Conservation (phyloP, 257 asterid genomes). For the Nicotiana undulata region DNA sequence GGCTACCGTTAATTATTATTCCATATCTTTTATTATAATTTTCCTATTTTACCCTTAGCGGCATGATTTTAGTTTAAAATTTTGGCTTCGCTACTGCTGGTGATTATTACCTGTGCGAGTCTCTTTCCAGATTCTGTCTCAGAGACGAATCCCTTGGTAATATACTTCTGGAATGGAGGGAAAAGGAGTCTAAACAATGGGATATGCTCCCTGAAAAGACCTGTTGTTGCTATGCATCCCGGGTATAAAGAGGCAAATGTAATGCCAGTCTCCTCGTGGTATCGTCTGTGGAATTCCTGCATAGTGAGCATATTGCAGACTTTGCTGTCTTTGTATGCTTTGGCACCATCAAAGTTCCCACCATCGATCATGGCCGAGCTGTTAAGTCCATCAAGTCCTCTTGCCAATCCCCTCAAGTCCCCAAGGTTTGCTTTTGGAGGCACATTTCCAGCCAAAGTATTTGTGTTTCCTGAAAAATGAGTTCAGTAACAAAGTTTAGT, state of each 20-base stretch:
- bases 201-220: conserved; percentile 84
- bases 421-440: conserved; percentile 97
- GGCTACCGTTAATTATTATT: too few relatives aligned
- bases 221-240: conserved; percentile 93
- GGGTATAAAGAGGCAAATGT: conserved; percentile 85
- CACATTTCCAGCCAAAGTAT: conserved; percentile 88
- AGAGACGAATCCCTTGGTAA: conserved; percentile 83
- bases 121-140: conserved; percentile 88
- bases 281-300: conserved; percentile 92
- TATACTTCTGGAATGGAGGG: conserved; percentile 90
- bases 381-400: conserved; percentile 60
- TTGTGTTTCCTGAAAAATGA: conserved; percentile 62
- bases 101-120: conserved; percentile 62
- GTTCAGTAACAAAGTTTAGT: background rate
- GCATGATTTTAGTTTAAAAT: too few relatives aligned
- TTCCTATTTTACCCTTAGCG: too few relatives aligned
- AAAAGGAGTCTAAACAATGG: conserved; percentile 77
- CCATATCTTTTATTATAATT: too few relatives aligned
- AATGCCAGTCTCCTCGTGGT: conserved; percentile 85
- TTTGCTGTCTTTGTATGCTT: conserved; percentile 95
- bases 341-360: conserved; percentile 83
- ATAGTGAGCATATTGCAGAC: conserved; percentile 95
- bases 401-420: conserved; percentile 79
- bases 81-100: too few relatives aligned
- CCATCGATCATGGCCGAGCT: conserved; percentile 90